Conservation (phyloP, 2,329 filamentous ascomycete genomes). For the Colletotrichum tanaceti region DNA sequence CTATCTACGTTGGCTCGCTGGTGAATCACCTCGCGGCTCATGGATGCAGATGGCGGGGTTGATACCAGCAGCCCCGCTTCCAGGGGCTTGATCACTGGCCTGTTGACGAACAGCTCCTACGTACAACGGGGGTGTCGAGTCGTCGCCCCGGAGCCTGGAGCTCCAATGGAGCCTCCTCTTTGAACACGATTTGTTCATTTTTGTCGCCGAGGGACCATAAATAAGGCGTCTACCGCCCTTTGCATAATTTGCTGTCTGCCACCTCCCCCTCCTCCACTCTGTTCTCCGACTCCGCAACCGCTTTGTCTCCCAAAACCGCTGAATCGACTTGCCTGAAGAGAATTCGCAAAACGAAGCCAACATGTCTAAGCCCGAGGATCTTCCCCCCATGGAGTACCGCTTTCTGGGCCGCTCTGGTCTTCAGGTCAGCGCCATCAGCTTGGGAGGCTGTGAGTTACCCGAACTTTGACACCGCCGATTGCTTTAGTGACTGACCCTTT, state of each 20-base stretch:
- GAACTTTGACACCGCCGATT: too few species aligned
- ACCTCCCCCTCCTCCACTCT: slow-evolving; percentile 15
- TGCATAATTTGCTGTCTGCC: background rate
- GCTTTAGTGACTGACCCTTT: slow-evolving; percentile 3
- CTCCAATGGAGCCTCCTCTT: slow-evolving; percentile 32
- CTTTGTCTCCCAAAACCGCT: background rate
- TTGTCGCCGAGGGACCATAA: slow-evolving; percentile 33
- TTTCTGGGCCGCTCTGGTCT: slow-evolving; percentile 78
- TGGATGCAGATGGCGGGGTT: slow-evolving; percentile 25
- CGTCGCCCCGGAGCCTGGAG: slow-evolving; percentile 20
- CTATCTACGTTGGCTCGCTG: slow-evolving; percentile 8
- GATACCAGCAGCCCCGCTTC: slow-evolving; percentile 31
- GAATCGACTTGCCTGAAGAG: background rate
- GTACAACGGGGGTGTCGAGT: slow-evolving; percentile 13
- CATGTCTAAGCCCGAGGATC: slow-evolving; percentile 56
- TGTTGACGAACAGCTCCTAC: slow-evolving; percentile 12
- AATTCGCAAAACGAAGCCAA: slow-evolving; percentile 36
- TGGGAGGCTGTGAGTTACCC: slow-evolving; percentile 66
- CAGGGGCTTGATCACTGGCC: slow-evolving; percentile 20
- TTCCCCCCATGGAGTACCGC: slow-evolving; percentile 74
- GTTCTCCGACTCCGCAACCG: slow-evolving; percentile 28
- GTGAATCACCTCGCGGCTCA: slow-evolving; percentile 32
- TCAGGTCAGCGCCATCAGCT: slow-evolving; percentile 78
- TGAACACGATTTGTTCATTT: slow-evolving; percentile 16
- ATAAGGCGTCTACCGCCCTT: slow-evolving; percentile 29